Conservation (phyloP, 2,329 filamentous ascomycete species). For the Neoscytalidium dimidiatum region DNA sequence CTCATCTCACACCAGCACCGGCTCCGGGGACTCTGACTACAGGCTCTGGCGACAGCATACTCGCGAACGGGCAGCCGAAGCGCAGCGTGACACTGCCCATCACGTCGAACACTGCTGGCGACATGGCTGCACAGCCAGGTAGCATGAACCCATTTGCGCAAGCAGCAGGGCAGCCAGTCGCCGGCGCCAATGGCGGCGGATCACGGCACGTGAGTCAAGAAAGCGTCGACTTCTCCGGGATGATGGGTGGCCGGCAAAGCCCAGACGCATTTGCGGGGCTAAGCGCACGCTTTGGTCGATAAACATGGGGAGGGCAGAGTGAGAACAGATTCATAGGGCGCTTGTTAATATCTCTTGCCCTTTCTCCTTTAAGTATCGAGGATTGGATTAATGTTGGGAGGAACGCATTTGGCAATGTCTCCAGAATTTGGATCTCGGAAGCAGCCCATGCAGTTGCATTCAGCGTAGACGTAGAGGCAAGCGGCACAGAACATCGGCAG, state of each 20-base stretch:
- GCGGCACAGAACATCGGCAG: not conserved
- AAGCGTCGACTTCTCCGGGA: constrained; percentile 65
- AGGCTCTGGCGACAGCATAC: constrained; percentile 26
- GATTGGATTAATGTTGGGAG: not conserved
- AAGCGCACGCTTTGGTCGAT: constrained; percentile 51
- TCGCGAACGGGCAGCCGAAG: constrained; percentile 31
- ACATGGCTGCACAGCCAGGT: constrained; percentile 34
- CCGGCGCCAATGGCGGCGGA: constrained; percentile 22
- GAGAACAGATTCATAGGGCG: not conserved
- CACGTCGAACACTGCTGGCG: not conserved
- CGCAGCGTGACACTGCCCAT: constrained; percentile 43
- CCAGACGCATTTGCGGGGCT: constrained; percentile 79
- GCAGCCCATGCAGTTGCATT: not conserved
- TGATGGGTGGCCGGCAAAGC: constrained; percentile 69
- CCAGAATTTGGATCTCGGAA: not conserved
- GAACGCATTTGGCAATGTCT: not conserved
- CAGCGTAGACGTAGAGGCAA: too few relatives aligned
- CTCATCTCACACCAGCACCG: constrained; percentile 52
- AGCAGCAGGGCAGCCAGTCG: constrained; percentile 22
- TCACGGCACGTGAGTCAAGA: constrained; percentile 63
- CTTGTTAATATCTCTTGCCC: not conserved
- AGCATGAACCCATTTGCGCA: constrained; percentile 60
- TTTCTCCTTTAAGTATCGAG: not conserved
- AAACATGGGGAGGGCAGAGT: not conserved
- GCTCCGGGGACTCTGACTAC: constrained; percentile 29